phyloP scores from a whole-genome alignment of 2,329 filamentous ascomycete species.

The Penicillium sclerotiorum region DNA sequence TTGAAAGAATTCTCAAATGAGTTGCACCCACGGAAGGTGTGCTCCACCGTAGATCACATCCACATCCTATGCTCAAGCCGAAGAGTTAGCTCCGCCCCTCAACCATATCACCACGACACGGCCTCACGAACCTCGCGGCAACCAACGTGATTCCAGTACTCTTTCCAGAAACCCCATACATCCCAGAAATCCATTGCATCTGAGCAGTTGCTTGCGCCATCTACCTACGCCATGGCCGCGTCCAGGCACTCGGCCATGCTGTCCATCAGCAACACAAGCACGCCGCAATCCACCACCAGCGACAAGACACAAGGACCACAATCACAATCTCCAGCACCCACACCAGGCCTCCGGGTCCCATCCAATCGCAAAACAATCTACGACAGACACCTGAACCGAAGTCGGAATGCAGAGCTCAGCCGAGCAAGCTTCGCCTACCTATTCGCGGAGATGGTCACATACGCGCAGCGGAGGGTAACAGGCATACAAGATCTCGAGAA shows the following conservation, averaged over 20 bases:
- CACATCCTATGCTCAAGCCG: conserved; percentile 4
- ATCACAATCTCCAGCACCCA: conserved; percentile 50
- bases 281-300: conserved; percentile 21
- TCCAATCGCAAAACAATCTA: conserved; percentile 97
- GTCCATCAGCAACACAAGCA: conserved; percentile 32
- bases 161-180: too few species aligned
- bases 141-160: background rate
- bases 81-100: conserved; percentile 3
- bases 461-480: conserved; percentile 86
- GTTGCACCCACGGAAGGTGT: conserved; percentile 23
- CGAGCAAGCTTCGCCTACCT: conserved; percentile 94
- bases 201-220: too few species aligned
- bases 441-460: conserved; percentile 94
- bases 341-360: conserved; percentile 74
- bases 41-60: conserved; percentile 31
- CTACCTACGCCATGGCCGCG: conserved; percentile 30
- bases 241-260: conserved; percentile 36
- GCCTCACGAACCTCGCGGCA: background rate
- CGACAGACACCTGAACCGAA: conserved; percentile 89
- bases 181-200: too few species aligned
- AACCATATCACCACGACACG: conserved; percentile 5
- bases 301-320: conserved; percentile 41
- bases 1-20: background rate
- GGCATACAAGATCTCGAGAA: conserved; percentile 94
- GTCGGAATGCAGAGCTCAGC: conserved; percentile 84